Percentiles rank a stretch among this genome's conserved stretches.
These are phyloP conservation scores for Vicia faba DNA, from an alignment of 306 rosid genomes.

Conservation along the genomic window DNA sequence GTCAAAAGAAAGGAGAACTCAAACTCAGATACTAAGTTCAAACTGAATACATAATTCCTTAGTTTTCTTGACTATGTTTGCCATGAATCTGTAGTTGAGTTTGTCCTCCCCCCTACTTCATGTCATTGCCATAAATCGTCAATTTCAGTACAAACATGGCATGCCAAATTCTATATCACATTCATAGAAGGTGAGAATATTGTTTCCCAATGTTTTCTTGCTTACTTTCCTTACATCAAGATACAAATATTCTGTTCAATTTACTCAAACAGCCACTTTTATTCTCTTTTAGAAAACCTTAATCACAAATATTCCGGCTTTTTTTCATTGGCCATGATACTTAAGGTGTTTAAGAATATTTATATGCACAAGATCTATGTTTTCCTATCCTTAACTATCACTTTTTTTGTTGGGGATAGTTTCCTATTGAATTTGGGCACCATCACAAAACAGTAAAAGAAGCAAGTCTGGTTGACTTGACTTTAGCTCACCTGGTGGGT, in stretches of 20 bases:
- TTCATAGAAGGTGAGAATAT: conserved; percentile 7
- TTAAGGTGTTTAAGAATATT: conserved; percentile 16
- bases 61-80: conserved; percentile 15
- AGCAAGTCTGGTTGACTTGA: conserved; percentile 46
- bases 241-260: conserved; percentile 17
- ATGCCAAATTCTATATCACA: conserved; percentile 18
- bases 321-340: conserved; percentile 3
- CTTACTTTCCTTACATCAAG: conserved; percentile 13
- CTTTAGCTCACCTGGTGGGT: conserved; percentile 96
- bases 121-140: conserved; percentile 23
- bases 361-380: not conserved
- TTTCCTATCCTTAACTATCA: conserved; percentile 13
- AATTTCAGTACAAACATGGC: conserved; percentile 9
- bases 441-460: conserved; percentile 15
- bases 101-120: not conserved
- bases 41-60: conserved; percentile 8
- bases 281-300: conserved; percentile 23
- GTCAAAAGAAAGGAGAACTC: conserved; percentile 38
- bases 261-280: conserved; percentile 17
- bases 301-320: not conserved
- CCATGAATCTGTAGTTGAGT: not conserved
- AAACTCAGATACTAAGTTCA: conserved; percentile 26
- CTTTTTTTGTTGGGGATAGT: conserved; percentile 7
- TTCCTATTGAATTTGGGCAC: conserved; percentile 26
- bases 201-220: conserved; percentile 22